phyloP scores from a whole-genome alignment of 345 rosid genomes.

The Eucalyptus brandiana region DNA sequence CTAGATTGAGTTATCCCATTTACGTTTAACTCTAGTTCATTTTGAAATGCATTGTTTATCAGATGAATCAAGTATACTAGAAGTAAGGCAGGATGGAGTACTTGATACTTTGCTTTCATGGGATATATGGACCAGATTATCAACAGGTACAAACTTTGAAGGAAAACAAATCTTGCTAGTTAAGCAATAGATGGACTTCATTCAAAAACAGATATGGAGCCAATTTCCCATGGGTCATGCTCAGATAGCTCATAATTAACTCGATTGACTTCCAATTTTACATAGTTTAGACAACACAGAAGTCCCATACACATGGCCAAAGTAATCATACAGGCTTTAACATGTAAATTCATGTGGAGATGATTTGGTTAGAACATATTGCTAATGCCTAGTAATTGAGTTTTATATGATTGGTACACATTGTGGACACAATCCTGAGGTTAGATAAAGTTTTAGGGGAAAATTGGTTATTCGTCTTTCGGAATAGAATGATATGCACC shows the following conservation, averaged over 20 bases:
- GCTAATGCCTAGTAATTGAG: neutral
- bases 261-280: neutral
- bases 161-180: neutral
- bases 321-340: neutral
- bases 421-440: neutral
- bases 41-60: neutral
- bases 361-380: neutral
- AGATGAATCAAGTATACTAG: neutral
- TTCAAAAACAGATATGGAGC: neutral
- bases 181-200: neutral
- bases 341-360: neutral
- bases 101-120: neutral
- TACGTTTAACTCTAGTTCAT: neutral
- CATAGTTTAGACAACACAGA: neutral
- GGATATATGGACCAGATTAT: neutral
- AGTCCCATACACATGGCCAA: neutral
- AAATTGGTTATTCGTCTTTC: neutral
- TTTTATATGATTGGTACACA: neutral
- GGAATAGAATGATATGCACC: neutral
- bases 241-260: neutral
- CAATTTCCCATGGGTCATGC: neutral
- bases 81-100: neutral
- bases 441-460: neutral
- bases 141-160: neutral
- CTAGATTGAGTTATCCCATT: neutral